Evolutionary conservation across 441 rosid genomes (phyloP), one percentile per base, ranked within the genome.

Genomic region (Raphanus hybrid): DNA sequence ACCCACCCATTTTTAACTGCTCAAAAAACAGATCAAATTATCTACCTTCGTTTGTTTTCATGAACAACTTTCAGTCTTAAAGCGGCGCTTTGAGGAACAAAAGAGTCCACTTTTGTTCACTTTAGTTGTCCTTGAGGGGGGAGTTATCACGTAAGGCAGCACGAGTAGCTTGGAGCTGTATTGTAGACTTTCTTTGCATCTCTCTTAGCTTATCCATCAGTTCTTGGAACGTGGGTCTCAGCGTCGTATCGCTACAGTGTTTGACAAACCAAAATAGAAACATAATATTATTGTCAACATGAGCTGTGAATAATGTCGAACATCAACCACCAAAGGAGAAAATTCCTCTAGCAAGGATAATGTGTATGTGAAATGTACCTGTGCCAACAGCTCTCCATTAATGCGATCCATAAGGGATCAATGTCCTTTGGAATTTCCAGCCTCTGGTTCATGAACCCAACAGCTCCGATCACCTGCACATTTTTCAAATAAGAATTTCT

Each of bases 361-460:
- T 23, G 26, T 23, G 34, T 29, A 29, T 29, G 34, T 29, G 34
- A 29, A 29, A 29, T 29, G 4, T 29, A 29, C 34, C 34, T 29
- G 34, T 29, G 34, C 34, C 34, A 29, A 29, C 34, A 29, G 34
- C 34, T 29, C 34, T 29, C 34, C 34, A 29, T 29, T 29, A 29
- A 29, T 29, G 34, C 34, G 34, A 29, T 29, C 34, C 97, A 93
- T 64, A 75, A 84, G 62, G 98, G 97, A 86, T 96, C 97, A 60
- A 86, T 78, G 45, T 93, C 91, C 39, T 85, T 85, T 63, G 99
- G 98, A 69, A 92, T 90, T 71, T 96, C 99, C 57, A 96, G 82
- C 70, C 92, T 87, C 82, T 93, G 98, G 83, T 96, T 82, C 97
- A 96, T 96, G 88, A 89, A 96, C 70, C 99, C 99, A 54, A 92